Percentiles rank a stretch among this genome's conserved stretches.
Conservation (phyloP, 2,329 filamentous ascomycete species). For the Fusarium tuaranense region DNA sequence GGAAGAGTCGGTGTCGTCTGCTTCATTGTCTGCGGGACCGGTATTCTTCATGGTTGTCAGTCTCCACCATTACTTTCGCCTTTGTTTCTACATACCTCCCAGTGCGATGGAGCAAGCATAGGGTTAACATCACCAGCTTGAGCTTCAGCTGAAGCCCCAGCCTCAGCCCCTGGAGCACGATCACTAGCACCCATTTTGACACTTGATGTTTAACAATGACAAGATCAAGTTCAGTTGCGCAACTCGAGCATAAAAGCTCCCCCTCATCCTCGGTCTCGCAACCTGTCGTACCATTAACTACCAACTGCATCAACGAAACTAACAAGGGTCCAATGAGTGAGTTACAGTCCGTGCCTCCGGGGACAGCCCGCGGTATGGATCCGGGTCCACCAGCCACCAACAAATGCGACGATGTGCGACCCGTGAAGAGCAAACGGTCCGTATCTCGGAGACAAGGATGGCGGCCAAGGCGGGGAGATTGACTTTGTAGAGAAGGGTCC, state of each 20-base stretch:
- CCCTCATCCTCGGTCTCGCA: not conserved
- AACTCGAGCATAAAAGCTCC: not conserved
- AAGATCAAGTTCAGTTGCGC: not conserved
- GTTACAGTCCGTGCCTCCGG: not conserved
- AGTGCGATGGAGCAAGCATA: conserved; percentile 34
- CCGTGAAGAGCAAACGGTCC: not conserved
- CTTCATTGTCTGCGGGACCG: not conserved
- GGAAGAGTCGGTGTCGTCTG: conserved; percentile 25
- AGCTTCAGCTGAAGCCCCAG: not conserved
- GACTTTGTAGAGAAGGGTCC: not conserved
- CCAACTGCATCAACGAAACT: not conserved
- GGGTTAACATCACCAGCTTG: not conserved
- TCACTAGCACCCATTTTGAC: conserved; percentile 14
- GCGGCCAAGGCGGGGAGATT: not conserved
- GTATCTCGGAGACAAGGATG: not conserved
- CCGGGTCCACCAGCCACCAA: not conserved
- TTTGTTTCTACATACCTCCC: conserved; percentile 22
- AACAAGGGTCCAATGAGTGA: not conserved
- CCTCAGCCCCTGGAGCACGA: not conserved
- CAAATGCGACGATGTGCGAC: not conserved
- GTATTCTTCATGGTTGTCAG: conserved; percentile 12
- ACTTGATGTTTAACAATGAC: not conserved
- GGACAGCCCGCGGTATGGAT: not conserved
- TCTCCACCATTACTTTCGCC: not conserved
- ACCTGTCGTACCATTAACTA: not conserved